Base-by-base conservation (phyloP, 2,329 filamentous ascomycete species). In the Colletotrichum australisinense region DNA sequence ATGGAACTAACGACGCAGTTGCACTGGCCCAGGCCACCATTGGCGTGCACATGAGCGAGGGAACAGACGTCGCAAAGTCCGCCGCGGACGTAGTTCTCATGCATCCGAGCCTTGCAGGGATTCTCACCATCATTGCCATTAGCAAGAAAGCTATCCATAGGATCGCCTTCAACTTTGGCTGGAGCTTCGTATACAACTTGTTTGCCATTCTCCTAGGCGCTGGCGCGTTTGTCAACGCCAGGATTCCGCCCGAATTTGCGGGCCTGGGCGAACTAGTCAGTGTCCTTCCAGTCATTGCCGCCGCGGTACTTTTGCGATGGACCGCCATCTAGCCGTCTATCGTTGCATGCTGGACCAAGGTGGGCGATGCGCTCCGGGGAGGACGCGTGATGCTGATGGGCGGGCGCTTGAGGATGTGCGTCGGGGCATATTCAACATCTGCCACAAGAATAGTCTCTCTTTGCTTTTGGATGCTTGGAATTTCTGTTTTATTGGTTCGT, bases 1-100 rank as follows among this genome's bases (percentile, higher is more conserved):
- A 96, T 76, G 94, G 94, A 1, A 95, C 93, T 16, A 96, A 96
- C 79, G 94, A 96, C 78, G 92, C 94, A 0, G 86, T 90, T 3
- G 94, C 94, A 0, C 86, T 96, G 2, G 90, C 93, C 0, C 89
- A 92, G 78, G 93, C 94, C 1, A 88, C 88, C 6, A 88, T 96
- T 32, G 94, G 94, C 32, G 85, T 95, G 0, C 92, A 94, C 75
- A 89, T 96, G 79, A 88, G 88, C 72, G 80, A 82, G 56, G 86
- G 86, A 5, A 90, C 87, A 1, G 93, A 95, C 69, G 86, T 95
- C 1, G 92, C 94, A 0, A 85, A 89, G 67, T 87, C 85, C 2
- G 92, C 92, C 0, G 92, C 94, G 0, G 93, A 95, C 76, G 90
- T 93, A 0, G 89, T 95, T 0, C 86, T 96, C 19, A 85, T 94